phyloP scores from a whole-genome alignment of 1,284 basidiomycete genomes.

The Pholiota adiposa region DNA sequence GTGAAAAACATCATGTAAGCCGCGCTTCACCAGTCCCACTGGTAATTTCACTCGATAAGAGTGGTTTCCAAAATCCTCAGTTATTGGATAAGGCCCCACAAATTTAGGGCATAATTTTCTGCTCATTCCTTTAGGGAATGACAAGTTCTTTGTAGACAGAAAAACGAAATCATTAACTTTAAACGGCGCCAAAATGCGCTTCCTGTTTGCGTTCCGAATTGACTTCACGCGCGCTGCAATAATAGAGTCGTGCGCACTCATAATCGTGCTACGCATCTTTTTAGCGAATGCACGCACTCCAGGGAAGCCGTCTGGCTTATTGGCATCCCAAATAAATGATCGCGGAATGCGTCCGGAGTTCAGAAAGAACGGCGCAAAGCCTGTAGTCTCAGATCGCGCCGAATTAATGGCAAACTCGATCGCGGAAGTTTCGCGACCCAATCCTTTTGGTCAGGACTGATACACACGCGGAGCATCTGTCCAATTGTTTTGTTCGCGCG shows the following conservation, averaged over 20 bases:
- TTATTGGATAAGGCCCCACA: slow-evolving; percentile 10
- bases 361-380: slow-evolving; percentile 20
- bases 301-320: slow-evolving; percentile 19
- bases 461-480: slow-evolving; percentile 28
- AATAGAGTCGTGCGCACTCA: slow-evolving; percentile 34
- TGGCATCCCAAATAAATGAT: slow-evolving; percentile 29
- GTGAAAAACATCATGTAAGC: slow-evolving; percentile 29
- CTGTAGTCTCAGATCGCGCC: slow-evolving; percentile 8
- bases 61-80: slow-evolving; percentile 18
- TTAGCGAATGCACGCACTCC: slow-evolving; percentile 28
- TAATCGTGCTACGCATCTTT: slow-evolving; percentile 24
- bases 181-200: slow-evolving; percentile 22
- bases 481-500: slow-evolving; percentile 32
- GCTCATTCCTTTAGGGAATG: not conserved
- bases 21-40: slow-evolving; percentile 16
- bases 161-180: slow-evolving; percentile 31
- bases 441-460: slow-evolving; percentile 37
- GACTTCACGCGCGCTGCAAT: slow-evolving; percentile 30
- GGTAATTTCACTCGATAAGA: slow-evolving; percentile 23
- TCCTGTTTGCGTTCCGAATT: slow-evolving; percentile 28
- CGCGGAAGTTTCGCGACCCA: slow-evolving; percentile 35
- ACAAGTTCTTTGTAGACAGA: slow-evolving; percentile 33
- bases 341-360: slow-evolving; percentile 29
- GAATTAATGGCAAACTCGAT: slow-evolving; percentile 13
- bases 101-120: slow-evolving; percentile 18